phyloP scores from a whole-genome alignment of 2,329 filamentous ascomycete genomes.

The Stachybotrys echinatus region DNA sequence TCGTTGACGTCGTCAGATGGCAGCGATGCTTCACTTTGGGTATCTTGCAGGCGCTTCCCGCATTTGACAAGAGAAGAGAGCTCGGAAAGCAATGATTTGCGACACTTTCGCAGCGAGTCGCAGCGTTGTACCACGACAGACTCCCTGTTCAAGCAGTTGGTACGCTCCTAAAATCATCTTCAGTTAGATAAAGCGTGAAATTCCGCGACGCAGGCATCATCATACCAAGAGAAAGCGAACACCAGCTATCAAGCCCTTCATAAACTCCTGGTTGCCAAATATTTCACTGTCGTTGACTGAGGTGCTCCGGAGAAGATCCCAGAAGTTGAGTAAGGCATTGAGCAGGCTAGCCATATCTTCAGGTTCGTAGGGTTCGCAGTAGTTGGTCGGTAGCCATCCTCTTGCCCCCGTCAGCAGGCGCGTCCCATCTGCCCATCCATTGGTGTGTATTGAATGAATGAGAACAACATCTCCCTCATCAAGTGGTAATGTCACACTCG shows the following conservation, averaged over 20 bases:
- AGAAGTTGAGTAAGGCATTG: conserved; percentile 83
- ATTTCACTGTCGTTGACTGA: conserved; percentile 70
- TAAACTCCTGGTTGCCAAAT: conserved; percentile 88
- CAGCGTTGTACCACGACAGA: conserved; percentile 68
- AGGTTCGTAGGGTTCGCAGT: conserved; percentile 92
- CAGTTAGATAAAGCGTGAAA: background rate
- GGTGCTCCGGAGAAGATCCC: conserved; percentile 80
- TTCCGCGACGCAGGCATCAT: conserved; percentile 11
- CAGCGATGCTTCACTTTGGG: conserved; percentile 45
- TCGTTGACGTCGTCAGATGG: conserved; percentile 51
- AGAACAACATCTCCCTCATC: conserved; percentile 89
- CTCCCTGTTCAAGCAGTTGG: conserved; percentile 81
- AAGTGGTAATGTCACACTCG: conserved; percentile 82
- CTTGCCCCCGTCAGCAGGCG: conserved; percentile 77
- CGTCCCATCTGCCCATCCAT: conserved; percentile 97
- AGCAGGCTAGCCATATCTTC: conserved; percentile 80
- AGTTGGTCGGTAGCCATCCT: conserved; percentile 97
- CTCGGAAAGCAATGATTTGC: conserved; percentile 85
- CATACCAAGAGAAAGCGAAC: conserved; percentile 84
- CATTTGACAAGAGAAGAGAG: conserved; percentile 85
- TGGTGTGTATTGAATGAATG: conserved; percentile 94
- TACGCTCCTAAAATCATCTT: conserved; percentile 66
- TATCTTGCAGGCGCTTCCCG: conserved; percentile 77
- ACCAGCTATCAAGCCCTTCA: conserved; percentile 88
- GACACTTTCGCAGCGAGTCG: conserved; percentile 69